Conservation (phyloP, 768 basidiomycete species). For the Suillus brevipes region DNA sequence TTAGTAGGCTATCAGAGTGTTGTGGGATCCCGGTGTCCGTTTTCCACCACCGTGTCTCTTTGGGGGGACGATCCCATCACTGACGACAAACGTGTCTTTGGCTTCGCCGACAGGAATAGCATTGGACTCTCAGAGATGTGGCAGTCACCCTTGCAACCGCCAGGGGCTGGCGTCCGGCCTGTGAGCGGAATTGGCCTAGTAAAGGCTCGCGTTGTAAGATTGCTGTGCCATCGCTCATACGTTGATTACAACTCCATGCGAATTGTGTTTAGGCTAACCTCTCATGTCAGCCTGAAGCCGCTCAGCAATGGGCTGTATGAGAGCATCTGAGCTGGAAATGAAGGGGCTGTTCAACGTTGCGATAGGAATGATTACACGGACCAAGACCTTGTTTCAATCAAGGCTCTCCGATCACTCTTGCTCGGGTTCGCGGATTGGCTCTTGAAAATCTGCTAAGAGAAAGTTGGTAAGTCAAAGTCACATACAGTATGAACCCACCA, state of each 20-base stretch:
- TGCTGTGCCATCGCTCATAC: neutral
- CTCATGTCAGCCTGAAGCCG: constrained; percentile 13
- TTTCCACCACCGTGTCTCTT: constrained; percentile 22
- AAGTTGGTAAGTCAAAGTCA: constrained; percentile 2
- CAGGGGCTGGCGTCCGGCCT: constrained; percentile 5
- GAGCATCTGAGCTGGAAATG: neutral
- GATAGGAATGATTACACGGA: constrained; percentile 1
- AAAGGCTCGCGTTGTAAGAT: neutral
- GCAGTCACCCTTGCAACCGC: constrained; percentile 9
- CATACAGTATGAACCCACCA: neutral
- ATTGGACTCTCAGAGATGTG: constrained; percentile 12
- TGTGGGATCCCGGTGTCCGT: constrained; percentile 11
- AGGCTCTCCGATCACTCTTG: neutral
- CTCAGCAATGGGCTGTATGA: constrained; percentile 1
- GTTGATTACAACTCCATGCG: constrained; percentile 12
- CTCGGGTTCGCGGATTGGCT: neutral
- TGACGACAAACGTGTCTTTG: constrained; percentile 16
- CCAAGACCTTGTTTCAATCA: neutral
- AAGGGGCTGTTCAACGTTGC: neutral
- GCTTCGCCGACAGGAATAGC: constrained; percentile 15
- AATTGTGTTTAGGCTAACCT: constrained; percentile 9
- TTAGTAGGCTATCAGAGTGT: neutral
- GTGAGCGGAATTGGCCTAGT: constrained; percentile 4
- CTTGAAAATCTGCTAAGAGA: neutral
- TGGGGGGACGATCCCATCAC: constrained; percentile 9